Evolutionary conservation across 1,284 basidiomycete species (phyloP), one percentile per base, ranked within the genome.

Genomic region (Fomitopsis betulina): DNA sequence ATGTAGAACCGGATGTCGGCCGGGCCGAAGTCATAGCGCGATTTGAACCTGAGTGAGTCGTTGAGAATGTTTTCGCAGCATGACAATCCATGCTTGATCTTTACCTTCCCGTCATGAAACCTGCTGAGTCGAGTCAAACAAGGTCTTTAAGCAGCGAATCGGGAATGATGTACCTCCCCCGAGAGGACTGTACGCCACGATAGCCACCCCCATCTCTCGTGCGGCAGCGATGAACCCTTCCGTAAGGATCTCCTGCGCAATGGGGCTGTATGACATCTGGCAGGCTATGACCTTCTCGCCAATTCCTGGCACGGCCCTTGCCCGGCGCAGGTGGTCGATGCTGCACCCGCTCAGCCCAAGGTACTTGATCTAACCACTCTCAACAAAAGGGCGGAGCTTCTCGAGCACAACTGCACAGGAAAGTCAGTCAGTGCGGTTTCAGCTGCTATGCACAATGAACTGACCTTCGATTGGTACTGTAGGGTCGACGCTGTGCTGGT

Each of bases 321-420:
- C 81, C 35, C 77, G 74, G 15, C 76, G 71, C 10, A 82, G 68
- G 0, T 76, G 77, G 60, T 72, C 27, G 5, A 73, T 73, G 0
- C 72, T 75, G 53, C 73, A 74, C 62, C 81, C 80, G 58, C 75
- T 79, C 27, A 80, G 61, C 12, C 78, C 78, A 33, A 79, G 62
- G 63, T 75, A 74, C 49, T 70, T 73, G 52, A 75, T 68, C 59
- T 76, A 78, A 4, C 77, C 77, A 8, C 21, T 49, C 27, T 58
- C 40, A 42, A 58, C 27, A 43, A 54, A 54, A 2, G 57, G 55
- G 23, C 51, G 57, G n/a, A 58, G 51, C 9, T 51, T 58, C 56
- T 58, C 51, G 19, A 58, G 27, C 19, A 54, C 56, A 7, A 47
- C 56, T 58, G 50, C 9, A 25, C 27, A 30, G 27, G 39, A 33